Evolutionary conservation across 2,329 filamentous ascomycete genomes (phyloP).

Genomic region (Pestalotiopsis sp.): DNA sequence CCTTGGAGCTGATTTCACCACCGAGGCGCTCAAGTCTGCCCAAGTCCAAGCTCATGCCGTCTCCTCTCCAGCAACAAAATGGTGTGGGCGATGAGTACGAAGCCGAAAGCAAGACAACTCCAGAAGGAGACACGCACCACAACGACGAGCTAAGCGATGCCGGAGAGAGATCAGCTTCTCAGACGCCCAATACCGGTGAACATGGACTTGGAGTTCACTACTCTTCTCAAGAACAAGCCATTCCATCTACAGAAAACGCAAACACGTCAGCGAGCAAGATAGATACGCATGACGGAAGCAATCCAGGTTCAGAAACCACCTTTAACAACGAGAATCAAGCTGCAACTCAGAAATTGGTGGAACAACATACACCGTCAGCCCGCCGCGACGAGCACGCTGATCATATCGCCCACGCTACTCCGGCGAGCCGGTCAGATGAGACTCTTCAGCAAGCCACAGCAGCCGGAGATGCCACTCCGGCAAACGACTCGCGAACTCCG

Average conservation of each 20-base stretch:
- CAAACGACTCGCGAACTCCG: neutral
- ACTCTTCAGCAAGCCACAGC: neutral
- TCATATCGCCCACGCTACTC: neutral
- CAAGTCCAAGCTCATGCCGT: conserved; percentile 2
- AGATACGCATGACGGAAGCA: neutral
- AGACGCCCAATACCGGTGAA: neutral
- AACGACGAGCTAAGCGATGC: neutral
- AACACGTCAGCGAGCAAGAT: neutral
- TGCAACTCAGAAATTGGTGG: neutral
- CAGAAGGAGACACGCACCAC: neutral
- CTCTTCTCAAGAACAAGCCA: neutral
- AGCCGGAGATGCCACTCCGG: neutral
- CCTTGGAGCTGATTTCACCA: neutral
- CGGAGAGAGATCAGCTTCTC: neutral
- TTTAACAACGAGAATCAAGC: neutral
- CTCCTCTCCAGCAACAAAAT: conserved; percentile 8
- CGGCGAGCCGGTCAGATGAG: neutral
- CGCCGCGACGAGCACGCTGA: neutral
- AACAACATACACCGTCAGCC: neutral
- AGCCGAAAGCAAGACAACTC: neutral
- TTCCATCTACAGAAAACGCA: neutral
- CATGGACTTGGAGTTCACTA: too few species aligned
- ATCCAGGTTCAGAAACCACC: neutral
- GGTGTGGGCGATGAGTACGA: neutral
- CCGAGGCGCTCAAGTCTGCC: neutral